phyloP scores from a whole-genome alignment of 1,139 yeast genomes.

The Scheffersomyces insectosa region DNA sequence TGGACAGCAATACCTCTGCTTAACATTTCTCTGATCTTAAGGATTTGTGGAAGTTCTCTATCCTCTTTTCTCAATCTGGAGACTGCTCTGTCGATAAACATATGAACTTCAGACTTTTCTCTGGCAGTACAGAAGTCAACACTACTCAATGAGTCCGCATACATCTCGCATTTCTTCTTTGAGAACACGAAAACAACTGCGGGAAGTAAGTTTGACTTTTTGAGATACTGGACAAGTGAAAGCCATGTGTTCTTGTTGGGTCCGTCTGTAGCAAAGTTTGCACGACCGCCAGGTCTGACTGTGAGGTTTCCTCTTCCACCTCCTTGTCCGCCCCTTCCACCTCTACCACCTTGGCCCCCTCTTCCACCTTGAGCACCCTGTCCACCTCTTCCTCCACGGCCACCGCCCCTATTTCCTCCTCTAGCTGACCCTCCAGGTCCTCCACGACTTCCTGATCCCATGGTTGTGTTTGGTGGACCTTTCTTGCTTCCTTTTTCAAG shows the following conservation, averaged over 20 bases:
- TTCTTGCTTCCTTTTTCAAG: slow-evolving; percentile 41
- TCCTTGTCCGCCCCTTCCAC: slow-evolving; percentile 16
- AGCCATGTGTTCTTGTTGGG: slow-evolving; percentile 83
- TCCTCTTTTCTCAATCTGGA: slow-evolving; percentile 88
- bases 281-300: slow-evolving; percentile 20
- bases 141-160: slow-evolving; percentile 75
- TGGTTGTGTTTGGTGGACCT: slow-evolving; percentile 32
- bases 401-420: slow-evolving; percentile 39
- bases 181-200: slow-evolving; percentile 94
- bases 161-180: slow-evolving; percentile 89
- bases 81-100: slow-evolving; percentile 89
- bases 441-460: slow-evolving; percentile 46
- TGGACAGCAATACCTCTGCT: slow-evolving; percentile 95
- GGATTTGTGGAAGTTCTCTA: slow-evolving; percentile 87
- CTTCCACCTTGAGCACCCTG: slow-evolving; percentile 28
- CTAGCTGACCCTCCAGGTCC: slow-evolving; percentile 49
- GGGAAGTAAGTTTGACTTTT: slow-evolving; percentile 70
- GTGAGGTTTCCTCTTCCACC: slow-evolving; percentile 26
- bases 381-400: slow-evolving; percentile 22
- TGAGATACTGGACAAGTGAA: slow-evolving; percentile 70
- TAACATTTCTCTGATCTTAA: slow-evolving; percentile 76
- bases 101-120: slow-evolving; percentile 87
- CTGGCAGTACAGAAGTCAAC: slow-evolving; percentile 78
- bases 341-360: slow-evolving; percentile 21
- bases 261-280: slow-evolving; percentile 52